These are phyloP conservation scores for Lepiota venenata DNA, from an alignment of 768 basidiomycete species.

Conservation along the genomic window DNA sequence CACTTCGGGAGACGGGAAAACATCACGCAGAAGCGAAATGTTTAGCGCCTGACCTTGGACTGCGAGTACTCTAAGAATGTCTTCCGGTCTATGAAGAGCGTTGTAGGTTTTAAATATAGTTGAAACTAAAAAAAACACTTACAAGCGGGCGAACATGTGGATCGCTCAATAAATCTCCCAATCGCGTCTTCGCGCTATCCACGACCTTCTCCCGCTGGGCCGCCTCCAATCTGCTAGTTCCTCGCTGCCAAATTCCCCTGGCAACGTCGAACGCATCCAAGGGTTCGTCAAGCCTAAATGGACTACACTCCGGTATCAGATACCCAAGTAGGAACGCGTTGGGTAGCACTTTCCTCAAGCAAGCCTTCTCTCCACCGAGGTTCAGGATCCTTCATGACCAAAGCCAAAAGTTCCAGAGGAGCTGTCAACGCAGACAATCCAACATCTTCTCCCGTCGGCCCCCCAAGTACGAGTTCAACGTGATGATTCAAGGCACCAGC, in stretches of 20 bases:
- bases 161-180: slow-evolving; percentile 41
- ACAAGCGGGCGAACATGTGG: slow-evolving; percentile 32
- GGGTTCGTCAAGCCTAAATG: slow-evolving; percentile 15
- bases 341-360: slow-evolving; percentile 30
- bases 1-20: slow-evolving; percentile 47
- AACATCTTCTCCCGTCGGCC: not conserved
- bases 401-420: slow-evolving; percentile 4
- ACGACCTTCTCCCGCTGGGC: slow-evolving; percentile 16
- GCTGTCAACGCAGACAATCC: not conserved
- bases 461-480: slow-evolving; percentile 4
- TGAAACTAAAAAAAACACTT: slow-evolving; percentile 15
- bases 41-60: slow-evolving; percentile 32
- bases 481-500: slow-evolving; percentile 5
- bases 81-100: slow-evolving; percentile 36
- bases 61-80: slow-evolving; percentile 37
- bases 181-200: slow-evolving; percentile 34
- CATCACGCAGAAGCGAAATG: slow-evolving; percentile 40
- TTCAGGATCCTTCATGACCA: slow-evolving; percentile 10
- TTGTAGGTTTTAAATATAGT: slow-evolving; percentile 3
- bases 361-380: slow-evolving; percentile 6
- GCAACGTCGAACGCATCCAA: slow-evolving; percentile 24
- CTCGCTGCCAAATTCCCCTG: slow-evolving; percentile 31
- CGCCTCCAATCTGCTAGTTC: slow-evolving; percentile 18
- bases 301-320: slow-evolving; percentile 37
- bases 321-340: slow-evolving; percentile 46